phyloP scores from a whole-genome alignment of 1,139 yeast genomes.

The Eremothecium coryli region DNA sequence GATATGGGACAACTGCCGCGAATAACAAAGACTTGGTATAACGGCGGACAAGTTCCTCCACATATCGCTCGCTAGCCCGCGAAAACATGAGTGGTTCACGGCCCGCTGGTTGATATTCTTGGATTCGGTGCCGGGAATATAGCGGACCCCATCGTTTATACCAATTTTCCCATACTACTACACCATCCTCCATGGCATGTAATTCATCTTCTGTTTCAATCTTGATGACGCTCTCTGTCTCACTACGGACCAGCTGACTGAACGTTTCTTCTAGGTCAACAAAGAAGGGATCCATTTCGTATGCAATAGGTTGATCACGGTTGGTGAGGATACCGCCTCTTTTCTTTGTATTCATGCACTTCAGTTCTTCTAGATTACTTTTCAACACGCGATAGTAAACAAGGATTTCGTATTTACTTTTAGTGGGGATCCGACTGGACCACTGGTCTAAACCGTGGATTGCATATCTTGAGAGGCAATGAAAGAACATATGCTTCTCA shows the following conservation, averaged over 20 bases:
- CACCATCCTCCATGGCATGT: conserved; percentile 5
- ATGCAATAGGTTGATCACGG: conserved; percentile 26
- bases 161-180: conserved; percentile 22
- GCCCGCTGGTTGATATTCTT: conserved; percentile 15
- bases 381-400: conserved; percentile 22
- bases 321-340: conserved; percentile 16
- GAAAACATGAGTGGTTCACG: conserved; percentile 13
- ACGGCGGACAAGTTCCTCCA: conserved; percentile 11
- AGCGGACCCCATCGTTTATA: conserved; percentile 22
- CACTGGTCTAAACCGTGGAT: conserved; percentile 28
- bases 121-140: conserved; percentile 19
- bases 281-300: conserved; percentile 27
- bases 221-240: conserved; percentile 6
- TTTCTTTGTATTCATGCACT: conserved; percentile 12
- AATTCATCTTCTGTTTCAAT: neutral
- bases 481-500: conserved; percentile 27
- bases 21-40: conserved; percentile 18
- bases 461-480: conserved; percentile 22
- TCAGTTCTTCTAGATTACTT: conserved; percentile 14
- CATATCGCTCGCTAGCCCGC: conserved; percentile 10
- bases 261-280: conserved; percentile 23
- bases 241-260: conserved; percentile 9
- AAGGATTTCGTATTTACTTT: conserved; percentile 25
- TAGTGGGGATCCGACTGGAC: conserved; percentile 16
- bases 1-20: conserved; percentile 15